Evolutionary conservation across 2,329 filamentous ascomycete genomes (phyloP).

Genomic region (Pseudopithomyces maydicus): DNA sequence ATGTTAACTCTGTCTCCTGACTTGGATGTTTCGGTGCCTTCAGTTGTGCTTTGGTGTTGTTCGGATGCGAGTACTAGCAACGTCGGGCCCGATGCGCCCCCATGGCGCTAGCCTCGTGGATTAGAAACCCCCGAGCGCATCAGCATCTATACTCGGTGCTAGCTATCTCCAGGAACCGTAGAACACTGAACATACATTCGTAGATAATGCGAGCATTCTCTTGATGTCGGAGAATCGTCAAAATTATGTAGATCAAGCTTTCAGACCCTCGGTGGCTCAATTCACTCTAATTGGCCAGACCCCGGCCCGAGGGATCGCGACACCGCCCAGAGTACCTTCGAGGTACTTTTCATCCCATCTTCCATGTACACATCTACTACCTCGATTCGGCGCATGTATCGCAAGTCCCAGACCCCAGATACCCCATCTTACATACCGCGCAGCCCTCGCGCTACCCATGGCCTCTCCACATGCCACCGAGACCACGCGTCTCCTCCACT

Average conservation of each 20-base stretch:
- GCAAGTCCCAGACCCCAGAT: too few relatives aligned
- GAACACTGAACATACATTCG: not conserved
- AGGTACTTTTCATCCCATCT: not conserved
- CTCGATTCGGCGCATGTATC: not conserved
- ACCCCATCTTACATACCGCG: not conserved
- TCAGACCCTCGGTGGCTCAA: not conserved
- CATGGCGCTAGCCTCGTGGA: not conserved
- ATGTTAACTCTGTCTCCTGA: not conserved
- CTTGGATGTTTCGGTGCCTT: not conserved
- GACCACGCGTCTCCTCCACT: constrained; percentile 3
- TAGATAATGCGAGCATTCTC: not conserved
- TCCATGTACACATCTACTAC: not conserved
- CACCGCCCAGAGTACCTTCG: not conserved
- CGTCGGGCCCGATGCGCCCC: constrained; percentile 8
- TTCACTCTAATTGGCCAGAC: not conserved
- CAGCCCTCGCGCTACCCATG: not conserved
- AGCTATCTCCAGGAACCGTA: not conserved
- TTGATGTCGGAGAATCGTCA: not conserved
- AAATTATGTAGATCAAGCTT: not conserved
- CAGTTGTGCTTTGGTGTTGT: not conserved
- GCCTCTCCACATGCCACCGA: not conserved
- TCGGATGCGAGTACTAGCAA: constrained; percentile 6
- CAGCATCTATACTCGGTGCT: not conserved
- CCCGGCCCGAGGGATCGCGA: not conserved
- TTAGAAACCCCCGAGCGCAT: not conserved